Percentiles rank a stretch among this genome's conserved stretches.
These are phyloP conservation scores for Martensiomyces pterosporus DNA, from an alignment of 192 early-diverging fungal genomes.

Conservation along the genomic window DNA sequence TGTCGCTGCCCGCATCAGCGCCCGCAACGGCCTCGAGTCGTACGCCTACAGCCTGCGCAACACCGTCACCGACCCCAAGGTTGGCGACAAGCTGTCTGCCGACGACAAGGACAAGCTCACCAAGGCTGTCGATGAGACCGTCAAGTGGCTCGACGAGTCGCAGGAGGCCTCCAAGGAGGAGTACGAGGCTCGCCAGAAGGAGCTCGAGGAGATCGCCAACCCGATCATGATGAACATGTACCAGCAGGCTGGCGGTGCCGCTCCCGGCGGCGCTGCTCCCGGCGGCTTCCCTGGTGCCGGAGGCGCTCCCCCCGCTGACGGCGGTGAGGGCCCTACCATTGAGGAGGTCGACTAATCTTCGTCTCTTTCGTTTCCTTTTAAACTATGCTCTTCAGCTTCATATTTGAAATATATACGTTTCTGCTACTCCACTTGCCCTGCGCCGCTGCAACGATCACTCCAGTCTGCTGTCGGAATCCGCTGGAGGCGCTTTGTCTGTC, in stretches of 20 bases:
- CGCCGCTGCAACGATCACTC: too few relatives aligned
- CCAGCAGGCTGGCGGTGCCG: conserved; percentile 67
- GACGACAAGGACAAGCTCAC: conserved; percentile 88
- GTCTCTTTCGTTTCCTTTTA: conserved; percentile 7
- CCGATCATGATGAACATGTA: conserved; percentile 98
- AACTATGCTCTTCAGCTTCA: neutral
- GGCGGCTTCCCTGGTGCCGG: conserved; percentile 74
- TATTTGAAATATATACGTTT: conserved; percentile 3
- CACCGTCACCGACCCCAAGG: conserved; percentile 80
- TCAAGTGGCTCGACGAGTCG: conserved; percentile 92
- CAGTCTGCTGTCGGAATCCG: too few relatives aligned
- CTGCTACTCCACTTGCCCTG: neutral
- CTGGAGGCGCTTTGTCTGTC: too few relatives aligned
- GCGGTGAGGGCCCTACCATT: conserved; percentile 57
- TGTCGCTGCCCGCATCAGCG: conserved; percentile 80
- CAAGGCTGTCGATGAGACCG: conserved; percentile 81
- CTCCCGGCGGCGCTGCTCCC: conserved; percentile 60
- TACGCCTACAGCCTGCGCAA: conserved; percentile 98
- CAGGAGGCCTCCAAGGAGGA: conserved; percentile 98
- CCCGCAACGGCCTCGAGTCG: conserved; percentile 94
- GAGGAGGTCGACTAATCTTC: conserved; percentile 72
- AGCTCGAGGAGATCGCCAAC: conserved; percentile 89
- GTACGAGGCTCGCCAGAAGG: conserved; percentile 92
- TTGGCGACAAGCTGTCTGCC: conserved; percentile 70
- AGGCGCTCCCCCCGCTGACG: conserved; percentile 39